A percentile compares a stretch with the other conserved stretches of the same genome.
Evolutionary conservation across 495 filamentous ascomycete genomes (phyloP).

Genomic region (Penicillium canariense): DNA sequence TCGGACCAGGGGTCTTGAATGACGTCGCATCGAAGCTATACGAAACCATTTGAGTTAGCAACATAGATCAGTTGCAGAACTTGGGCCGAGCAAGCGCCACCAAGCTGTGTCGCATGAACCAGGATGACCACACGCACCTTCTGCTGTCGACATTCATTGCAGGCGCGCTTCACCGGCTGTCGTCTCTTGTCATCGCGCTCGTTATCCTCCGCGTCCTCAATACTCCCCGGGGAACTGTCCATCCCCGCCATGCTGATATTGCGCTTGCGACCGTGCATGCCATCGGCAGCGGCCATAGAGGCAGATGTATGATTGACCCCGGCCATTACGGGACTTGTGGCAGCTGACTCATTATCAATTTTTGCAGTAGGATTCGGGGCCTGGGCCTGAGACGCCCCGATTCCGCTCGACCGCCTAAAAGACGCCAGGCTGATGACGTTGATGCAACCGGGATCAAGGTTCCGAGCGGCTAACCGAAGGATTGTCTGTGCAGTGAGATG

Average conservation of each 20-base stretch:
- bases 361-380: constrained; percentile 25
- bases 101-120: constrained; percentile 5
- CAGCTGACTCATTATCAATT: constrained; percentile 40
- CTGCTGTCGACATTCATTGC: constrained; percentile 94
- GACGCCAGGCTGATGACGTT: constrained; percentile 44
- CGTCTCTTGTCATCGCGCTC: constrained; percentile 62
- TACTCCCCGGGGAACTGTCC: constrained; percentile 70
- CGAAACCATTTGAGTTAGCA: constrained; percentile 11
- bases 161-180: constrained; percentile 80
- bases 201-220: constrained; percentile 62
- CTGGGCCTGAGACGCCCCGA: constrained; percentile 36
- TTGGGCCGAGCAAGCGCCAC: not conserved
- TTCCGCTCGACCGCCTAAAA: constrained; percentile 35
- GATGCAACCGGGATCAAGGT: constrained; percentile 6
- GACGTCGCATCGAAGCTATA: constrained; percentile 84
- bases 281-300: constrained; percentile 35
- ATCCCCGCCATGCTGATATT: constrained; percentile 47
- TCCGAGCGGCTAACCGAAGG: not conserved
- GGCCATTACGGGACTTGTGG: constrained; percentile 45
- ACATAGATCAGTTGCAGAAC: not conserved
- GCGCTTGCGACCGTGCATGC: constrained; percentile 43
- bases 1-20: constrained; percentile 77
- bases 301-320: constrained; percentile 37
- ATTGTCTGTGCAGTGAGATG: not conserved
- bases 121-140: constrained; percentile 58